These are phyloP conservation scores for Solanum infundibuliforme DNA, from an alignment of 257 asterid species.

Conservation along the genomic window DNA sequence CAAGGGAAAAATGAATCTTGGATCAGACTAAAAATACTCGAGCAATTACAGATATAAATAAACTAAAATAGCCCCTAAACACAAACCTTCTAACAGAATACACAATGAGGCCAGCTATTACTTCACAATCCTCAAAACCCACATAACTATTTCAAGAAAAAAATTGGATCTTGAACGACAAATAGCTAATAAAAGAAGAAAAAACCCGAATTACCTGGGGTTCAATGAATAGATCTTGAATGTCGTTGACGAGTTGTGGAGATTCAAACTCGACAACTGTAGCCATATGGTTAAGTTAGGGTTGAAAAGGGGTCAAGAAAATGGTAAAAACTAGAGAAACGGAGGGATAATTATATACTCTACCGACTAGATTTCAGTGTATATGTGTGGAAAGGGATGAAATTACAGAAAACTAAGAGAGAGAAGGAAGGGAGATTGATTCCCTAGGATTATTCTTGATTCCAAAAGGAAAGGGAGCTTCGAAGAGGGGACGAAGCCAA, in stretches of 20 bases:
- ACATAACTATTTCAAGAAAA: not conserved
- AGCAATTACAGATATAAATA: not conserved
- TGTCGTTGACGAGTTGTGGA: conserved; percentile 24
- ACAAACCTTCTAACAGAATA: not conserved
- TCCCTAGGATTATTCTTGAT: not conserved
- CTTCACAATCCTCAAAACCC: not conserved
- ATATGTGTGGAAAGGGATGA: not conserved
- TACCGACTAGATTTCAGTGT: not conserved
- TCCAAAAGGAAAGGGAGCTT: not conserved
- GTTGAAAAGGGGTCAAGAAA: not conserved
- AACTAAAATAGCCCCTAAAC: not conserved
- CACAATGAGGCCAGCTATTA: not conserved
- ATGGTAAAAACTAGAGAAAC: not conserved
- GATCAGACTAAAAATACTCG: not conserved
- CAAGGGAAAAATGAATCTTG: not conserved
- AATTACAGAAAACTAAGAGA: not conserved
- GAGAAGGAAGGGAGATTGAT: not conserved
- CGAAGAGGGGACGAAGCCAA: not conserved
- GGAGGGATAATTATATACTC: not conserved
- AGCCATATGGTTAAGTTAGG: conserved; percentile 25
- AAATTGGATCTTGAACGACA: not conserved
- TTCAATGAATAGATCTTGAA: conserved; percentile 29
- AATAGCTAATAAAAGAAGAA: not conserved
- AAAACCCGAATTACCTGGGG: conserved; percentile 25
- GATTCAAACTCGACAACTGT: conserved; percentile 23